Conservation (phyloP, 2,329 filamentous ascomycete species). For the Phoma sp. region DNA sequence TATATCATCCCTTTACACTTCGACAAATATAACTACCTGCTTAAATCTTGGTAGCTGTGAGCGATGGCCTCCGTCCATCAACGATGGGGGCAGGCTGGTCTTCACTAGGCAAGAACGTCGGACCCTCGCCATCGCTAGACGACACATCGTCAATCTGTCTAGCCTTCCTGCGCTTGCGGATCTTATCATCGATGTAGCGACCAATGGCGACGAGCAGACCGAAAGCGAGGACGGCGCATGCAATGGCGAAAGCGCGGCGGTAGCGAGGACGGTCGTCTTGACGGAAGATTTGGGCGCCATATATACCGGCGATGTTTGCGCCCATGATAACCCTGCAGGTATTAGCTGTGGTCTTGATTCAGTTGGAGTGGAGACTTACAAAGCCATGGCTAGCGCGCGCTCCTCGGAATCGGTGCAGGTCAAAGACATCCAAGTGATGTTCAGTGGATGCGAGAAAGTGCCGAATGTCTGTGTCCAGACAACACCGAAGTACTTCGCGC, state of each 20-base stretch:
- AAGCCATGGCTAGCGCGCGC: constrained; percentile 66
- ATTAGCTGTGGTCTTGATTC: not conserved
- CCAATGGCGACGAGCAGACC: constrained; percentile 53
- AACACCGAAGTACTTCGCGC: constrained; percentile 62
- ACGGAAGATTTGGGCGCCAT: constrained; percentile 67
- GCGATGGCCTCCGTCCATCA: constrained; percentile 10
- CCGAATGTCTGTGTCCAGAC: constrained; percentile 65
- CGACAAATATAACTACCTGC: too few species aligned
- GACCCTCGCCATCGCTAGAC: constrained; percentile 9
- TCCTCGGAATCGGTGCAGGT: constrained; percentile 65
- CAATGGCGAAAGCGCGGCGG: constrained; percentile 59
- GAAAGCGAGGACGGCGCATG: constrained; percentile 55
- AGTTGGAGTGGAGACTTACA: constrained; percentile 42
- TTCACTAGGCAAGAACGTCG: constrained; percentile 9
- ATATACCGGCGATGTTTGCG: constrained; percentile 68
- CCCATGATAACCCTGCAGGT: constrained; percentile 63
- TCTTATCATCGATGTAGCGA: constrained; percentile 55
- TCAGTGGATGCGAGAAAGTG: constrained; percentile 64
- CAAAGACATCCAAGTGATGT: constrained; percentile 67
- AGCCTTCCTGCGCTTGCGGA: constrained; percentile 19
- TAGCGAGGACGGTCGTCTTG: constrained; percentile 61
- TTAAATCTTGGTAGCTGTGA: not conserved
- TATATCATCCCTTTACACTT: too few species aligned
- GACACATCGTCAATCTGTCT: constrained; percentile 15
- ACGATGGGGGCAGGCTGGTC: constrained; percentile 23